phyloP scores from a whole-genome alignment of 441 rosid species.

The Corymbia citriodora region DNA sequence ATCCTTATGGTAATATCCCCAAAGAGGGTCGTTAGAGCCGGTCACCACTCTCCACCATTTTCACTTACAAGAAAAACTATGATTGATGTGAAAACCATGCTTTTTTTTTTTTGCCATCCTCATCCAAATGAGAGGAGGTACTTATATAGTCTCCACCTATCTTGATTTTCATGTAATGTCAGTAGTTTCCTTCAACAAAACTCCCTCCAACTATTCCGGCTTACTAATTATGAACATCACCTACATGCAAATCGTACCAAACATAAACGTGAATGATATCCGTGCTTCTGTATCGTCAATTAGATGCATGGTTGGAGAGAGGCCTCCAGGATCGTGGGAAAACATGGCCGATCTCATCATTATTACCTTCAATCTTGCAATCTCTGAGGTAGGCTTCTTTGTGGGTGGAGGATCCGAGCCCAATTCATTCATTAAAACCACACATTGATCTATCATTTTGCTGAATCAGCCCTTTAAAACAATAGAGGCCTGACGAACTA shows the following conservation, averaged over 20 bases:
- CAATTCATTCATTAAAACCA: neutral
- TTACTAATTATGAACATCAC: neutral
- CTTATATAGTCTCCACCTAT: neutral
- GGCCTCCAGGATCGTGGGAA: neutral
- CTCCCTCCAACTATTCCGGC: neutral
- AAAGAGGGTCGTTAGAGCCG: neutral
- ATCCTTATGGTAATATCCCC: neutral
- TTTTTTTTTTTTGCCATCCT: neutral
- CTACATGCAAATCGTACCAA: too few species aligned
- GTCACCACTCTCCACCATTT: too few species aligned
- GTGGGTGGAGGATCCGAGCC: neutral
- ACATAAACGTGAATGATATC: too few species aligned
- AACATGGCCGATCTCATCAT: neutral
- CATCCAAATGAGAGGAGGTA: neutral
- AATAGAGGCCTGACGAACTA: neutral
- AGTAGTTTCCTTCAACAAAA: neutral
- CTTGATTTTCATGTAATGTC: neutral
- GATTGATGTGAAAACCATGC: neutral
- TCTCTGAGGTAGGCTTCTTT: neutral
- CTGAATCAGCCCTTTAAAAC: neutral
- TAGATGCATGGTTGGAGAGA: too few species aligned
- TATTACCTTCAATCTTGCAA: neutral
- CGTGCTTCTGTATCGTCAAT: too few species aligned
- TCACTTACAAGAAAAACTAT: too few species aligned
- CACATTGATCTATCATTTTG: neutral